Base-by-base conservation (phyloP, 164 flowering plant genomes). In the Magnolia changhungtana region DNA sequence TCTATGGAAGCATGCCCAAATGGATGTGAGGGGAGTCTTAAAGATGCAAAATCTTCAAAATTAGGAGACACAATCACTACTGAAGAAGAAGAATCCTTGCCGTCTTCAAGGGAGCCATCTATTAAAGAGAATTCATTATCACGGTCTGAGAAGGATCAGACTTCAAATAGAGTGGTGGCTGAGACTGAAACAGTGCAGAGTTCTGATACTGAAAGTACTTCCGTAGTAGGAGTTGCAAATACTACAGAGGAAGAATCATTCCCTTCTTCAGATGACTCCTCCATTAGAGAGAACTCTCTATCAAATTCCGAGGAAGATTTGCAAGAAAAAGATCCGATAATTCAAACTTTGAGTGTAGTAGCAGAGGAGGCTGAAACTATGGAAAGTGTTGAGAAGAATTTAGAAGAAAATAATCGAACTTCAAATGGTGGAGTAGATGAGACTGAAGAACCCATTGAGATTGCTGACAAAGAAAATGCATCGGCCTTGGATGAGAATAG, bases 401-500 rank as follows among this genome's bases (percentile, higher is more conserved):
- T 55, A 55, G 61, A 55, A 55, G 61, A 55, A 55, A 55, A 55
- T 55, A 16, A 55, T 55, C 61, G 79, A 13, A 31, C 71, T 31
- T 68, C 71, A 37, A 68, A 68, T 0, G 68, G 68, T 7, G 29
- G 52, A 73, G 71, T 24, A 76, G 51, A 76, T 67, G 76, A 52
- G 50, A 50, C 61, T 65, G 83, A 80, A 61, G 83, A 82, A 66
- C 59, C 65, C 7, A 64, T 70, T 29, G 83, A 86, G n/a, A 79
- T 68, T 76, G 89, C 85, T 73, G 87, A 89, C 27, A 92, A 90
- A 80, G 96, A 92, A 87, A 90, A 90, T 80, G 82, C 79, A 71
- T 76, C 83, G 24, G 85, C 83, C 70, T 77, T 85, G 65, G 84
- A 83, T 74, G 78, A 11, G 20, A 77, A 77, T 31, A 64, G 74